Evolutionary conservation across 805 yeast species (phyloP).

Genomic region (Candida pini): DNA sequence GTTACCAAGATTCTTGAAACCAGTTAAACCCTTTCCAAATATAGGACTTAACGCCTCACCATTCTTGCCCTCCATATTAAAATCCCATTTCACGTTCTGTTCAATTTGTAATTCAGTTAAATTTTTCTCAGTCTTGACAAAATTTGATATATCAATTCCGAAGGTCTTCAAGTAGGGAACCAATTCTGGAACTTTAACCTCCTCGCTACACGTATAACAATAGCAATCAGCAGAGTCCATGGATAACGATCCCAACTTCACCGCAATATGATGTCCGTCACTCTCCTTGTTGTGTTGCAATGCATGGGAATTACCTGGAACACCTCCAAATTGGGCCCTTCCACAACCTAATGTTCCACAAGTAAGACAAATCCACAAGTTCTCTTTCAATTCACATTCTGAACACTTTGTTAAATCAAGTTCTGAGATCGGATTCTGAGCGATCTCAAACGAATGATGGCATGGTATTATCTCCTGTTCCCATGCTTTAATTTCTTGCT

Average conservation of each 20-base stretch:
- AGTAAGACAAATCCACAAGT: constrained; percentile 86
- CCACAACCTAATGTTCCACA: constrained; percentile 97
- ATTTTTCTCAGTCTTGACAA: constrained; percentile 76
- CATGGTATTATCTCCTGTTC: constrained; percentile 82
- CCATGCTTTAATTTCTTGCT: constrained; percentile 84
- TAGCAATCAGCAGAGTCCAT: constrained; percentile 77
- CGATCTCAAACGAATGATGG: constrained; percentile 59
- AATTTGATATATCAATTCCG: constrained; percentile 58
- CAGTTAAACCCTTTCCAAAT: constrained; percentile 75
- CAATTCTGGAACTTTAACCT: constrained; percentile 66
- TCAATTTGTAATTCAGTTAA: constrained; percentile 87
- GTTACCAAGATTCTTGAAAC: constrained; percentile 85
- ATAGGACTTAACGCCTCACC: constrained; percentile 64
- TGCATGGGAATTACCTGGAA: constrained; percentile 93
- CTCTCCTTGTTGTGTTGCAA: constrained; percentile 54
- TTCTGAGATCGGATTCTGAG: constrained; percentile 29
- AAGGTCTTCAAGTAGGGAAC: constrained; percentile 43
- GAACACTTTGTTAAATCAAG: constrained; percentile 41
- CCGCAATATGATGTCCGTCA: constrained; percentile 72
- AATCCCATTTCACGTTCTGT: constrained; percentile 92
- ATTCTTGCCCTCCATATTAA: constrained; percentile 64
- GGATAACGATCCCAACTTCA: constrained; percentile 85
- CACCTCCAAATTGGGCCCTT: constrained; percentile 87
- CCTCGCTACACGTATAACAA: constrained; percentile 88
- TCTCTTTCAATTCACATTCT: constrained; percentile 61